These are phyloP conservation scores for Arthrinium phaeospermum DNA, from an alignment of 2,329 filamentous ascomycete species.

Conservation along the genomic window DNA sequence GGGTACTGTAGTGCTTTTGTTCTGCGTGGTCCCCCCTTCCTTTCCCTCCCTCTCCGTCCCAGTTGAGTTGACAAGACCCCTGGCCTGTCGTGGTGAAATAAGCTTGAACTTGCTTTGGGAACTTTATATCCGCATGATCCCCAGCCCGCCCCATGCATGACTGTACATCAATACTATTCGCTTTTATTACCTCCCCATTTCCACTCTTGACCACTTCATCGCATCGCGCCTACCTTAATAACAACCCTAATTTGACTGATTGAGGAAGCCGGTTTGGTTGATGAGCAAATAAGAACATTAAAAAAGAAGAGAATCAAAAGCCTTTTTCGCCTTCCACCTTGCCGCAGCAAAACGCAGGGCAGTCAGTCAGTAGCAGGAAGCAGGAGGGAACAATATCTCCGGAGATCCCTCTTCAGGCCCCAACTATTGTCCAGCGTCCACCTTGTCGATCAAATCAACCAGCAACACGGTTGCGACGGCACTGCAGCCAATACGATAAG, in stretches of 20 bases:
- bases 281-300: background rate
- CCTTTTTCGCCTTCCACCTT: background rate
- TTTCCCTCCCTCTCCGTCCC: background rate
- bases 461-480: slow-evolving; percentile 3
- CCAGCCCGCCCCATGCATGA: slow-evolving; percentile 9
- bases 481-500: background rate
- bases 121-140: slow-evolving; percentile 21
- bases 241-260: slow-evolving; percentile 10
- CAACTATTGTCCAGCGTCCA: background rate
- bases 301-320: too few relatives aligned
- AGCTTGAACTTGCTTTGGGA: slow-evolving; percentile 22
- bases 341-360: background rate
- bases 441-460: slow-evolving; percentile 8
- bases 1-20: background rate
- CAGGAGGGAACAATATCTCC: background rate
- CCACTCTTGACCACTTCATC: slow-evolving; percentile 15
- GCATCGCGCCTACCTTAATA: slow-evolving; percentile 17
- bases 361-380: background rate
- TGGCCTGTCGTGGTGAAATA: slow-evolving; percentile 20
- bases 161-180: background rate
- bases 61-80: slow-evolving; percentile 7
- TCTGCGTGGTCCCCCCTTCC: background rate
- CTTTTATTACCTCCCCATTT: slow-evolving; percentile 5
- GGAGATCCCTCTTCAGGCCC: background rate
- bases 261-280: background rate